These are phyloP conservation scores for Papilionanthe hybrid DNA, from an alignment of 116 monocot species.

Conservation along the genomic window DNA sequence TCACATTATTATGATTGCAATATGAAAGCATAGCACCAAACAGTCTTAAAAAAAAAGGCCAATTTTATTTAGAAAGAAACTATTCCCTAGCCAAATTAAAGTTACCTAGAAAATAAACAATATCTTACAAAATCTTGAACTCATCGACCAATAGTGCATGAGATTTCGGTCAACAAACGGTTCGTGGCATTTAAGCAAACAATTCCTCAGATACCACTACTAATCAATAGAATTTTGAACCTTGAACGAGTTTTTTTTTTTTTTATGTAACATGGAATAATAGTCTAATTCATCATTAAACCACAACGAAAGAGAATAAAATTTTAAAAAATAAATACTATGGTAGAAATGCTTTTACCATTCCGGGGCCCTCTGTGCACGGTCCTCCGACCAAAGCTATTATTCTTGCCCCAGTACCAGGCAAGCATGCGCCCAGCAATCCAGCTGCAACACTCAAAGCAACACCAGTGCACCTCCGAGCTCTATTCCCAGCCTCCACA, in stretches of 20 bases:
- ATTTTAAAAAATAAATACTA: neutral
- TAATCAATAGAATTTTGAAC: neutral
- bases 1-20: too few relatives aligned
- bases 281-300: neutral
- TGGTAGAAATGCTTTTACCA: constrained; percentile 39
- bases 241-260: neutral
- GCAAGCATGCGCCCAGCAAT: constrained; percentile 76
- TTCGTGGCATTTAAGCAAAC: neutral
- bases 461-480: constrained; percentile 82
- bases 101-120: neutral
- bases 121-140: neutral
- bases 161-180: neutral
- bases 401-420: constrained; percentile 91
- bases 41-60: neutral
- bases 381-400: constrained; percentile 93
- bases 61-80: neutral
- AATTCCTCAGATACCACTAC: neutral
- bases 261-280: neutral
- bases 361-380: constrained; percentile 92
- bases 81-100: neutral
- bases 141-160: neutral
- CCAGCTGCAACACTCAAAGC: constrained; percentile 88
- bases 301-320: neutral
- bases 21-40: too few relatives aligned
- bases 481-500: constrained; percentile 59